Conservation (phyloP, 345 rosid species). For the Capsella bursapastoris region DNA sequence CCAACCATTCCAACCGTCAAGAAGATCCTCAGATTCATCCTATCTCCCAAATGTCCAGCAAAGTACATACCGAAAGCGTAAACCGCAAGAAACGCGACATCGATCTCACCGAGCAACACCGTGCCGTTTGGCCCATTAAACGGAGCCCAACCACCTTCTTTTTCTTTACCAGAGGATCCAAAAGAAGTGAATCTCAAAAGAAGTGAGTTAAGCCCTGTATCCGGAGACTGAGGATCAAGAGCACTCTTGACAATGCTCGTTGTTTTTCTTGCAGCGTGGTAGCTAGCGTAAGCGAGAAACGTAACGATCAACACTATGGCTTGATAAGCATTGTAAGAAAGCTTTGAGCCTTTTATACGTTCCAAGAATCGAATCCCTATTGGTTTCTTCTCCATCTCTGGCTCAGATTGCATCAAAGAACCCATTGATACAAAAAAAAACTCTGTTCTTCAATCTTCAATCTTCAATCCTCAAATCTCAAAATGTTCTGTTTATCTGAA, state of each 20-base stretch:
- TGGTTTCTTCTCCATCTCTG: slow-evolving; percentile 54
- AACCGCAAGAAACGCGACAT: slow-evolving; percentile 70
- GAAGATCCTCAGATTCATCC: slow-evolving; percentile 68
- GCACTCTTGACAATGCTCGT: slow-evolving; percentile 91
- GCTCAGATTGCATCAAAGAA: slow-evolving; percentile 46
- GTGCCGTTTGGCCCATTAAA: slow-evolving; percentile 69
- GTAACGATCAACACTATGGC: slow-evolving; percentile 84
- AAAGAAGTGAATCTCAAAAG: slow-evolving; percentile 37
- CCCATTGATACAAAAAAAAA: slow-evolving; percentile 49
- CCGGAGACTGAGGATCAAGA: slow-evolving; percentile 73
- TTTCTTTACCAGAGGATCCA: neutral
- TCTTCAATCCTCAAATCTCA: neutral
- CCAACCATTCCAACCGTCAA: slow-evolving; percentile 77
- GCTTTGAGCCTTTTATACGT: slow-evolving; percentile 48
- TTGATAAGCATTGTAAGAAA: slow-evolving; percentile 73
- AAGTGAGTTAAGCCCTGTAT: slow-evolving; percentile 35
- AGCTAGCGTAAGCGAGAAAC: slow-evolving; percentile 77
- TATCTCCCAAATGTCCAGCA: slow-evolving; percentile 82
- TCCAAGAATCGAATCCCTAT: slow-evolving; percentile 68
- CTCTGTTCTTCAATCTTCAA: neutral
- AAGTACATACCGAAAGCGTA: slow-evolving; percentile 84
- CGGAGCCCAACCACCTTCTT: slow-evolving; percentile 80
- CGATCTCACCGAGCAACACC: slow-evolving; percentile 68
- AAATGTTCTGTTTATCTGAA: slow-evolving; percentile 3
- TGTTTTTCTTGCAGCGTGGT: slow-evolving; percentile 87